Conservation (phyloP, 257 asterid species). For the Dorcoceras hygrometricum region DNA sequence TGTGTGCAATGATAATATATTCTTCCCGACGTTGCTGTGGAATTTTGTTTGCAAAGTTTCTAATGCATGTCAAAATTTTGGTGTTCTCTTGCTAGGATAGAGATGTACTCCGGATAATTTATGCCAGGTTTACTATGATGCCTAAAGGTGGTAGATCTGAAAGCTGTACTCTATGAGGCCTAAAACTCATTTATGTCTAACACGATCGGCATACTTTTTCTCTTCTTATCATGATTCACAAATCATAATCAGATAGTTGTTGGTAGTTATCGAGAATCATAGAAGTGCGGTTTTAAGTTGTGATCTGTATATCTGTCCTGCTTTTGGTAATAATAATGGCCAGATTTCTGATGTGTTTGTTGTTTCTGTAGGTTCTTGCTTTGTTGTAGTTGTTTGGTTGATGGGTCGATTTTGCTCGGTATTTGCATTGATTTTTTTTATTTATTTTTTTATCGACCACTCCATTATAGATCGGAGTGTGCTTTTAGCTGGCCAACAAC, state of each 20-base stretch:
- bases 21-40: constrained; percentile 11
- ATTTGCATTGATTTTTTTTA: not conserved
- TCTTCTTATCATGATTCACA: constrained; percentile 29
- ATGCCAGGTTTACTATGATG: constrained; percentile 18
- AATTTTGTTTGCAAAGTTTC: constrained; percentile 14
- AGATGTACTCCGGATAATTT: not conserved
- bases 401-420: not conserved
- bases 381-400: not conserved
- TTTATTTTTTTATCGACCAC: not conserved
- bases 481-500: not conserved
- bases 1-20: not conserved
- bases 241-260: constrained; percentile 36
- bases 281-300: not conserved
- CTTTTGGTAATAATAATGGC: not conserved
- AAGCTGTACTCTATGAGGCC: constrained; percentile 20
- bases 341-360: not conserved
- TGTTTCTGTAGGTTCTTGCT: not conserved
- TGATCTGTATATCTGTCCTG: not conserved
- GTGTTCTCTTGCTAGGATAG: constrained; percentile 13
- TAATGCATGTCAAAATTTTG: constrained; percentile 5
- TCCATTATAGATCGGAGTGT: not conserved
- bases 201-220: constrained; percentile 39
- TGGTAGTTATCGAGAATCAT: not conserved
- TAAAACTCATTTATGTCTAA: constrained; percentile 36
- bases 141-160: constrained; percentile 21